phyloP scores from a whole-genome alignment of 106 monocot species.

The Dendrobium chrysotoxum region DNA sequence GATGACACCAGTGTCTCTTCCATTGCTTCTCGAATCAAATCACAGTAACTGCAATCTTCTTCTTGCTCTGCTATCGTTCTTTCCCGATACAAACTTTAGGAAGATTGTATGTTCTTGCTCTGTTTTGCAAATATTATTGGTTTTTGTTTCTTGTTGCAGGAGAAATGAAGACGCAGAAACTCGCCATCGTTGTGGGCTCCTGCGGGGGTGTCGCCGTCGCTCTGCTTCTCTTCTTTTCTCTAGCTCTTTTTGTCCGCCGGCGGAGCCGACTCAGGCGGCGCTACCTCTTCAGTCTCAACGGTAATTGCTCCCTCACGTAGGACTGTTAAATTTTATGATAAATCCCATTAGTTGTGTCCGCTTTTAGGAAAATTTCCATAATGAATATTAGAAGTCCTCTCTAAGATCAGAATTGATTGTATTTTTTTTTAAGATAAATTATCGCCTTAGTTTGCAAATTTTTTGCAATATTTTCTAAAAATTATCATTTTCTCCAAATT shows the following conservation, averaged over 20 bases:
- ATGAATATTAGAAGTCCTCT: no score
- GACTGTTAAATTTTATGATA: no score
- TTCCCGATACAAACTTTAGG: background rate
- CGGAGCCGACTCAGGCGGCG: slow-evolving; percentile 41
- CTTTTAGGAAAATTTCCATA: no score
- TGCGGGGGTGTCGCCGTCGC: slow-evolving; percentile 42
- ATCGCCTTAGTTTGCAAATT: no score
- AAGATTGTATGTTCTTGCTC: no score
- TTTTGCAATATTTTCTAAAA: no score
- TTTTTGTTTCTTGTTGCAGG: slow-evolving; percentile 12
- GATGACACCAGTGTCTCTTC: slow-evolving; percentile 31
- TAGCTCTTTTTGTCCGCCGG: slow-evolving; percentile 42
- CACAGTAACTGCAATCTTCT: slow-evolving; percentile 28
- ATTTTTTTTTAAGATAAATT: no score
- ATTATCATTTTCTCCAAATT: no score
- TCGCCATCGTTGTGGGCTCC: slow-evolving; percentile 63
- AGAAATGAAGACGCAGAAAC: slow-evolving; percentile 34
- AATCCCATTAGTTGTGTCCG: background rate
- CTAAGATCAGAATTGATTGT: no score
- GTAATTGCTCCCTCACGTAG: slow-evolving; percentile 8
- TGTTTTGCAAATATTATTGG: background rate
- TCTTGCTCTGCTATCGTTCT: background rate
- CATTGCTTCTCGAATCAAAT: slow-evolving; percentile 35
- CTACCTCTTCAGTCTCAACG: slow-evolving; percentile 45
- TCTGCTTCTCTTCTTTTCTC: slow-evolving; percentile 23